A percentile compares a stretch with the other conserved stretches of the same genome.
Evolutionary conservation across 139 green algal species (phyloP).

Genomic region (Monoraphidium neglectum): DNA sequence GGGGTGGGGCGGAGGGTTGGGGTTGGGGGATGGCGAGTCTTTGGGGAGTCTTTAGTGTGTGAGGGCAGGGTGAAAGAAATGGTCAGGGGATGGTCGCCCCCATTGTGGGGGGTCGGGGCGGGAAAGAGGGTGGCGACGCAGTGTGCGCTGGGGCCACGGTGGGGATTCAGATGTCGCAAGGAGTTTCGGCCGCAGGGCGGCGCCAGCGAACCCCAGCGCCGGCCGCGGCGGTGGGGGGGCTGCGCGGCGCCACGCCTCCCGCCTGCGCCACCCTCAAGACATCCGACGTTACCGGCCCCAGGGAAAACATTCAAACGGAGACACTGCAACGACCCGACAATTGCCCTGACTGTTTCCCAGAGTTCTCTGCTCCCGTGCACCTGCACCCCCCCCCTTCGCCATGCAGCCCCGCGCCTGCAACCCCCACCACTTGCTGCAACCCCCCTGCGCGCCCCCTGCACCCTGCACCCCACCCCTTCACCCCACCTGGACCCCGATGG

Average conservation of each 20-base stretch:
- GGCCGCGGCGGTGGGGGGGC: too few species aligned
- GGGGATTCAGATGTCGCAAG: too few species aligned
- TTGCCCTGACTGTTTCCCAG: not conserved
- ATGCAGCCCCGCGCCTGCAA: not conserved
- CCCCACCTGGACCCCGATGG: constrained; percentile 48
- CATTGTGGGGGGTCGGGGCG: too few species aligned
- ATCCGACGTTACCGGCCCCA: not conserved
- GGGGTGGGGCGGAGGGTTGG: not conserved
- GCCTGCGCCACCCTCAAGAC: too few species aligned
- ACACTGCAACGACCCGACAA: too few species aligned
- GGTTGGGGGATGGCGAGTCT: not conserved
- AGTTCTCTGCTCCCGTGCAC: not conserved
- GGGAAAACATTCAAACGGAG: not conserved
- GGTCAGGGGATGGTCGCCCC: too few species aligned
- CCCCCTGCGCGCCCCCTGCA: too few species aligned
- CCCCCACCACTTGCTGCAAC: not conserved
- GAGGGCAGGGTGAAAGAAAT: too few species aligned
- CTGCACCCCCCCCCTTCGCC: not conserved
- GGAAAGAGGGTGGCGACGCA: not conserved
- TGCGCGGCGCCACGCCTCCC: too few species aligned
- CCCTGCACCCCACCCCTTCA: not conserved
- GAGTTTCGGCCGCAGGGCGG: too few species aligned
- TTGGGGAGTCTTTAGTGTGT: not conserved
- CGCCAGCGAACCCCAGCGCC: too few species aligned
- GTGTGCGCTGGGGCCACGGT: not conserved